phyloP scores from a whole-genome alignment of 768 basidiomycete genomes.

The Leccinum barrowsii region DNA sequence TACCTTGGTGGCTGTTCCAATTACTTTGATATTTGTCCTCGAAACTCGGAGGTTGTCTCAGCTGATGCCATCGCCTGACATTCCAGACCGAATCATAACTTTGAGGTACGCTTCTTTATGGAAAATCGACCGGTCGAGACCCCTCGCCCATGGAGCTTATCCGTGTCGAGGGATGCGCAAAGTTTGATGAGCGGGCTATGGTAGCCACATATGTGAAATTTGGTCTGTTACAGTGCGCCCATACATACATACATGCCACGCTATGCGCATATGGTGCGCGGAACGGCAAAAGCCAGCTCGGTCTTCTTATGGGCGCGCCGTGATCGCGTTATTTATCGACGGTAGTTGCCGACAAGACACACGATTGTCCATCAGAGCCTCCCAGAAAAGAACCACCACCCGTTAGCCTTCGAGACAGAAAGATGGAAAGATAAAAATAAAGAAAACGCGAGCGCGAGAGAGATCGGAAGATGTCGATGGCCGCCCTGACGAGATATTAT shows the following conservation, averaged over 20 bases:
- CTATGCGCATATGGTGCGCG: not conserved
- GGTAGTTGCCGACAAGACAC: not conserved
- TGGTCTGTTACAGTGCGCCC: not conserved
- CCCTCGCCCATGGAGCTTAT: slow-evolving; percentile 6
- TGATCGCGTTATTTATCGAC: not conserved
- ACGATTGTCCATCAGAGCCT: not conserved
- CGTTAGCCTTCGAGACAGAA: not conserved
- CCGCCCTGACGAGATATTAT: slow-evolving; percentile 1
- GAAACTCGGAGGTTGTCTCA: not conserved
- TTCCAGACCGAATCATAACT: not conserved
- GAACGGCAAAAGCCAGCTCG: not conserved
- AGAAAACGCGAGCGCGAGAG: not conserved
- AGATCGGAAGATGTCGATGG: not conserved
- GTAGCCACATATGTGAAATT: not conserved
- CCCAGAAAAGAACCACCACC: not conserved
- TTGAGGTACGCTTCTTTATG: not conserved
- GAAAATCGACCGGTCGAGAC: slow-evolving; percentile 10
- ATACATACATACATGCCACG: not conserved
- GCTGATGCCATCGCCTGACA: not conserved
- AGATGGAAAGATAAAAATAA: not conserved
- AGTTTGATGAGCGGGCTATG: not conserved
- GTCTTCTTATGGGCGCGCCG: not conserved
- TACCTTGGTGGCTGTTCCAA: not conserved
- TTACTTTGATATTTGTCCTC: not conserved
- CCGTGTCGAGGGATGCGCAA: slow-evolving; percentile 10